Percentiles rank a stretch among this genome's conserved stretches.
Evolutionary conservation across 306 rosid species (phyloP).

Genomic region (Amphicarpaea edgeworthii): DNA sequence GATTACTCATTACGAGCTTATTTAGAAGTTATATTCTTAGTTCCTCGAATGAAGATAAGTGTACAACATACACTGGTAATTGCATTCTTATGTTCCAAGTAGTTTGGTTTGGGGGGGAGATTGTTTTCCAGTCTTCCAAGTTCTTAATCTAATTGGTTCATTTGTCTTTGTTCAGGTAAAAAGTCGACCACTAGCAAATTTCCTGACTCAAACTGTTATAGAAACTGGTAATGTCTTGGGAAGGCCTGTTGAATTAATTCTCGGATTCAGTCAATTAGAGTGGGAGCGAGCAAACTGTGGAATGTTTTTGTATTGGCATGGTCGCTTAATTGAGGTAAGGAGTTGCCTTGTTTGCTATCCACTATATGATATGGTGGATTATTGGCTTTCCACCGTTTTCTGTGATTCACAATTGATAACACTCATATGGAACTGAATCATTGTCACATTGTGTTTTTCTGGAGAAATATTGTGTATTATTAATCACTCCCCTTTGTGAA

Average conservation of each 20-base stretch:
- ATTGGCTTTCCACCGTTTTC: no score
- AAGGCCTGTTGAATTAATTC: slow-evolving; percentile 49
- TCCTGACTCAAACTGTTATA: slow-evolving; percentile 55
- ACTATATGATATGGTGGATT: no score
- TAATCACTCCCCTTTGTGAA: not conserved
- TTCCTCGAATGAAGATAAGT: slow-evolving; percentile 67
- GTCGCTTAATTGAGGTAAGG: slow-evolving; percentile 70
- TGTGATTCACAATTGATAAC: no score
- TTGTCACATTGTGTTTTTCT: not conserved
- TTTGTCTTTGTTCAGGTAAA: slow-evolving; percentile 55
- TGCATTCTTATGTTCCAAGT: slow-evolving; percentile 36
- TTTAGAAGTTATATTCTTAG: slow-evolving; percentile 65
- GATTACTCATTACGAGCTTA: slow-evolving; percentile 68
- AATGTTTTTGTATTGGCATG: slow-evolving; percentile 67
- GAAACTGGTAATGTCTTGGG: slow-evolving; percentile 51
- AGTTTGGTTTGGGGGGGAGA: not conserved
- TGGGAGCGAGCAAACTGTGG: slow-evolving; percentile 69
- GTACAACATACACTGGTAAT: slow-evolving; percentile 63
- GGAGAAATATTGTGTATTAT: slow-evolving; percentile 1
- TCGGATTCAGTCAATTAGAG: slow-evolving; percentile 61
- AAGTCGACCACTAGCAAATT: slow-evolving; percentile 59
- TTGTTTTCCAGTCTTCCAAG: not conserved
- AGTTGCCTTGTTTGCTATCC: slow-evolving; percentile 3
- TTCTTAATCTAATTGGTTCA: slow-evolving; percentile 22
- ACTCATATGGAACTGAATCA: not conserved